phyloP scores from a whole-genome alignment of 2,329 filamentous ascomycete genomes.

The Tricladium varicosporioides region DNA sequence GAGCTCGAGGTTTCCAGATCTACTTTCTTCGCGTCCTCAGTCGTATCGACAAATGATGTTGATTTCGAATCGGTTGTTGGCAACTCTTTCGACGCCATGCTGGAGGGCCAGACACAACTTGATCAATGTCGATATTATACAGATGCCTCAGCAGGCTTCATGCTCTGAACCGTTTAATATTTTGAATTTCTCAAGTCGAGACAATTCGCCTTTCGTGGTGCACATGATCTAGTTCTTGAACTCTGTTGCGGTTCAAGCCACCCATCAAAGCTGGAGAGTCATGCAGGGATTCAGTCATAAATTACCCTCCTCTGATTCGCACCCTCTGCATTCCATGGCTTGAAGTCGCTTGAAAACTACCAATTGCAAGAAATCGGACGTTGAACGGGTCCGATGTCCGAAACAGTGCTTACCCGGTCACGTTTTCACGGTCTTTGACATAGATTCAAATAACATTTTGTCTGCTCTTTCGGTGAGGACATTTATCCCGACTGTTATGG shows the following conservation, averaged over 20 bases:
- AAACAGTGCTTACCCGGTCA: neutral
- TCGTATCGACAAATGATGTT: constrained; percentile 1
- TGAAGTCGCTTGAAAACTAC: neutral
- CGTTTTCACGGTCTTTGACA: neutral
- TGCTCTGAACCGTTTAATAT: neutral
- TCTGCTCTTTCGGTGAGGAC: neutral
- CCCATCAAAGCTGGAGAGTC: neutral
- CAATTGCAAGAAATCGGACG: neutral
- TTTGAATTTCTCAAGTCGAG: neutral
- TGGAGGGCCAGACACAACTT: neutral
- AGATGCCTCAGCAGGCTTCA: neutral
- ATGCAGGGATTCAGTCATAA: neutral
- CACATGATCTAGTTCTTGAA: neutral
- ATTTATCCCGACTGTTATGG: neutral
- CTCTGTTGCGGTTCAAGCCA: neutral
- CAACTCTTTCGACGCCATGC: neutral
- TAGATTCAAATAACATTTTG: neutral
- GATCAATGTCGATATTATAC: neutral
- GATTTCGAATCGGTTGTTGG: neutral
- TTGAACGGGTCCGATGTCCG: neutral
- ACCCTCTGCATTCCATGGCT: neutral
- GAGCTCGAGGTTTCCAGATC: constrained; percentile 1
- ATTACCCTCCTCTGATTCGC: neutral
- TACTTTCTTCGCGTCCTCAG: constrained; percentile 3
- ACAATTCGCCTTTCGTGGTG: neutral